These are phyloP conservation scores for Acanthamoeba culbertsoni DNA, from an alignment of 208 protist species.

Conservation along the genomic window DNA sequence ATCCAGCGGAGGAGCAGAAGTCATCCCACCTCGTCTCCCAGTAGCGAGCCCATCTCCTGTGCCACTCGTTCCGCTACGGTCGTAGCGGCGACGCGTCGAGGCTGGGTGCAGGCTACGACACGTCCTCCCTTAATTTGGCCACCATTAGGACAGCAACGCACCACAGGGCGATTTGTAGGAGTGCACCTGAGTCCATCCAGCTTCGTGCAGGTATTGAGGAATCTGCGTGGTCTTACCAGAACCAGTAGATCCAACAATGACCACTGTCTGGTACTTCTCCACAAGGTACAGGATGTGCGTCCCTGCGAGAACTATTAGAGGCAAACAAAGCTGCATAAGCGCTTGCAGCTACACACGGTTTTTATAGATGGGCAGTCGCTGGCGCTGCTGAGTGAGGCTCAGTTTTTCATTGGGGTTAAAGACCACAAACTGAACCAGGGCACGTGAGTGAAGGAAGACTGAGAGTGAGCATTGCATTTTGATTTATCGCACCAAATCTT, in stretches of 20 bases:
- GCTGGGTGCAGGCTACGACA: conserved; percentile 86
- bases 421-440: not conserved
- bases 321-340: not conserved
- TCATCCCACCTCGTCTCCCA: conserved; percentile 4
- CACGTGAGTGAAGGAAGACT: not conserved
- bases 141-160: no score
- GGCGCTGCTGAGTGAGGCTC: conserved; percentile 43
- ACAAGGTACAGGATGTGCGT: conserved; percentile 77
- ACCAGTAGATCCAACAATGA: conserved; percentile 87
- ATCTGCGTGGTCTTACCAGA: conserved; percentile 92
- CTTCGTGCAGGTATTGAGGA: conserved; percentile 88
- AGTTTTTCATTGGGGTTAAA: conserved; percentile 59
- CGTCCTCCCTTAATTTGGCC: not conserved
- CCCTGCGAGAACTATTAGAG: not conserved
- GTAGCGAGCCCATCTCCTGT: conserved; percentile 73
- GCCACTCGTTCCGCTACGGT: conserved; percentile 84
- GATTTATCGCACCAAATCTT: not conserved
- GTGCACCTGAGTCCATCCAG: conserved; percentile 73
- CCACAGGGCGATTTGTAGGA: not conserved
- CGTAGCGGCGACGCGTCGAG: conserved; percentile 86
- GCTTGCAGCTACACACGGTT: conserved; percentile 10
- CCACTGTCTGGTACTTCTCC: conserved; percentile 71
- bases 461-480: not conserved
- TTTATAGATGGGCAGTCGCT: conserved; percentile 49
- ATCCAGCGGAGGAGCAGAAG: not conserved